Conservation (phyloP, 305 asterid genomes). For the Ajuga reptans region DNA sequence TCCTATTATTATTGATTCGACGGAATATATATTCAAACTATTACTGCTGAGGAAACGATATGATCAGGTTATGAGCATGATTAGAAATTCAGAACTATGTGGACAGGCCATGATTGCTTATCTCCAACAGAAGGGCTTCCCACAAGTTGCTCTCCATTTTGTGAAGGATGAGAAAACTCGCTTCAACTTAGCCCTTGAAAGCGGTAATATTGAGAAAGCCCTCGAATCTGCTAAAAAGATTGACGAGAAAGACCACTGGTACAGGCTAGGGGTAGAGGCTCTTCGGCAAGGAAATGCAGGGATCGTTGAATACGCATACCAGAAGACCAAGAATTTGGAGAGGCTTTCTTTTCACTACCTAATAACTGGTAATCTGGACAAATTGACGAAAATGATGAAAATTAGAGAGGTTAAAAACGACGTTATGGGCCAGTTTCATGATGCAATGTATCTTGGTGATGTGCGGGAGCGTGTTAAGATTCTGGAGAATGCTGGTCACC, state of each 20-base stretch:
- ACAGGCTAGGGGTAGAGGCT: constrained; percentile 77
- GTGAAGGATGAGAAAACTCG: constrained; percentile 64
- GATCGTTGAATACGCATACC: constrained; percentile 77
- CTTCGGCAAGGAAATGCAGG: constrained; percentile 85
- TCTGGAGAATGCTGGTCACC: no score
- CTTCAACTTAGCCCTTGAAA: constrained; percentile 65
- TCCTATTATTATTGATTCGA: constrained; percentile 63
- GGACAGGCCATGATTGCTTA: constrained; percentile 67
- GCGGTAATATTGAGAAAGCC: constrained; percentile 72
- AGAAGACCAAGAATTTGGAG: constrained; percentile 72
- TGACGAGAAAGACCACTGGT: constrained; percentile 80
- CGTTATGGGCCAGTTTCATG: constrained; percentile 89
- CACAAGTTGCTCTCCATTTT: constrained; percentile 62
- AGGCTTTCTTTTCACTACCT: constrained; percentile 70
- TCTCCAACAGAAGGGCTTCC: constrained; percentile 64
- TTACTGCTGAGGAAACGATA: constrained; percentile 43
- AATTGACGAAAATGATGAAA: constrained; percentile 79
- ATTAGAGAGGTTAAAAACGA: constrained; percentile 79
- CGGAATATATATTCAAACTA: constrained; percentile 62
- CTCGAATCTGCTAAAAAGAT: constrained; percentile 71
- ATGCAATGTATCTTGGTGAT: no score
- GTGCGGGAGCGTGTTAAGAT: no score
- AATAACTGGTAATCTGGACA: constrained; percentile 64
- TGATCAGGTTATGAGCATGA: constrained; percentile 53
- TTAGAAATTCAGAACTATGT: constrained; percentile 49